A percentile compares a stretch with the other conserved stretches of the same genome.
Conservation (phyloP, 2,329 filamentous ascomycete genomes). For the Myriosclerotinia curreyana region DNA sequence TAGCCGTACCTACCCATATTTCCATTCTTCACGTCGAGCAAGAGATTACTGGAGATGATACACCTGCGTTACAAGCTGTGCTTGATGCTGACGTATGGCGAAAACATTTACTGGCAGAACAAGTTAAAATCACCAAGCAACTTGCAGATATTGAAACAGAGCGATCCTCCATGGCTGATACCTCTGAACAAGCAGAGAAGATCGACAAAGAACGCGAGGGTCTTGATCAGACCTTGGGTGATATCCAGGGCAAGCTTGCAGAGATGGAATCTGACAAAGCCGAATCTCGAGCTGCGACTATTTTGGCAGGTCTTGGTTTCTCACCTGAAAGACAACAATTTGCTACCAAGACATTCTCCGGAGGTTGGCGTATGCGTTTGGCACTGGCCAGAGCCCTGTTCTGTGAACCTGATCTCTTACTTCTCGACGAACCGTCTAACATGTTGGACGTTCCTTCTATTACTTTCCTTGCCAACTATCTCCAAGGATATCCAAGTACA, state of each 20-base stretch:
- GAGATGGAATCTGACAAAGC: conserved; percentile 99
- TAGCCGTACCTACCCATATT: conserved; percentile 93
- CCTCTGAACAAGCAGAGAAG: conserved; percentile 80
- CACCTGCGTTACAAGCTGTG: conserved; percentile 88
- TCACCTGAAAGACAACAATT: conserved; percentile 87
- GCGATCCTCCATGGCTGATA: conserved; percentile 79
- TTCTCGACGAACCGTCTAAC: conserved; percentile 99
- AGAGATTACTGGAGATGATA: conserved; percentile 96
- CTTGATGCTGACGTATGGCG: conserved; percentile 98
- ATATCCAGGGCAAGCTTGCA: conserved; percentile 85
- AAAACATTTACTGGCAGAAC: conserved; percentile 87
- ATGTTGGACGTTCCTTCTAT: conserved; percentile 99
- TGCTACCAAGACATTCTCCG: conserved; percentile 96
- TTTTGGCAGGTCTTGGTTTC: conserved; percentile 95
- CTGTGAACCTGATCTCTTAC: conserved; percentile 91
- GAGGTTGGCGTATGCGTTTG: conserved; percentile 99
- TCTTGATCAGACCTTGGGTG: conserved; percentile 83
- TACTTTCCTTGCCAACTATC: conserved; percentile 93
- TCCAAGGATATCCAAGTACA: conserved; percentile 90
- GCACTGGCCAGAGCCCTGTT: conserved; percentile 93
- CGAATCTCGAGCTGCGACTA: conserved; percentile 90
- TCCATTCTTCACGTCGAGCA: conserved; percentile 99
- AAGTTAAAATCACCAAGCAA: conserved; percentile 77
- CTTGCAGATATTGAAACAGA: conserved; percentile 75
- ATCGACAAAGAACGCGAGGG: conserved; percentile 86